These are phyloP conservation scores for Botrytis fragariae DNA, from an alignment of 2,329 filamentous ascomycete genomes.

Conservation along the genomic window DNA sequence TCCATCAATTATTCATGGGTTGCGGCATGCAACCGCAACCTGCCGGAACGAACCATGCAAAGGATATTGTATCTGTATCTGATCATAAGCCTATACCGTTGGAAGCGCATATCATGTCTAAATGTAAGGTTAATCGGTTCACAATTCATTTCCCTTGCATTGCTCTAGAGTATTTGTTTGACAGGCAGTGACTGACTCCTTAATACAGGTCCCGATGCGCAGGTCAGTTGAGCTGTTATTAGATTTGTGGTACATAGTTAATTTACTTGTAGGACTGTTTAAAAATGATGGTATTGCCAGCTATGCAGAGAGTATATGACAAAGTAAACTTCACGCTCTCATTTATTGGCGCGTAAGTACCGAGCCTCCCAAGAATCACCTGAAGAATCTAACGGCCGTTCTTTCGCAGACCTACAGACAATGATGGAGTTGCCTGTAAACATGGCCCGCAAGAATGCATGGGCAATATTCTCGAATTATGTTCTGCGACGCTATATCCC, in stretches of 20 bases:
- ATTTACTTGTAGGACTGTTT: constrained; percentile 64
- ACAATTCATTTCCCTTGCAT: neutral
- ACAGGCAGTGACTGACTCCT: neutral
- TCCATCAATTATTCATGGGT: constrained; percentile 18
- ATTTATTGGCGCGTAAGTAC: constrained; percentile 72
- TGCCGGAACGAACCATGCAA: neutral
- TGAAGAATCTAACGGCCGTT: constrained; percentile 15
- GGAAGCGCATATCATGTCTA: constrained; percentile 95
- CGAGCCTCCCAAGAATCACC: constrained; percentile 36
- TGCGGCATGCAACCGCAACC: neutral
- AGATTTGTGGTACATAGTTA: neutral
- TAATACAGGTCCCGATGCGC: constrained; percentile 74
- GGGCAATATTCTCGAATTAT: constrained; percentile 92
- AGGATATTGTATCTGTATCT: neutral
- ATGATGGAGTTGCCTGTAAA: constrained; percentile 82
- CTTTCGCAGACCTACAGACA: constrained; percentile 56
- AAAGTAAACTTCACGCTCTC: constrained; percentile 91
- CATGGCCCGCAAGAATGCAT: constrained; percentile 90
- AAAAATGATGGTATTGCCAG: constrained; percentile 74
- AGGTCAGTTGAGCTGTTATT: constrained; percentile 42
- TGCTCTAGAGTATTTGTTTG: neutral
- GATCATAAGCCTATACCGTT: constrained; percentile 60
- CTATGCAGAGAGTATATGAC: constrained; percentile 76
- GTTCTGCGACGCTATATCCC: constrained; percentile 77
- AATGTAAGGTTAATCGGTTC: constrained; percentile 42